These are phyloP conservation scores for Auxenochlorella pyrenoidosa DNA, from an alignment of 139 green algal genomes.

Conservation along the genomic window DNA sequence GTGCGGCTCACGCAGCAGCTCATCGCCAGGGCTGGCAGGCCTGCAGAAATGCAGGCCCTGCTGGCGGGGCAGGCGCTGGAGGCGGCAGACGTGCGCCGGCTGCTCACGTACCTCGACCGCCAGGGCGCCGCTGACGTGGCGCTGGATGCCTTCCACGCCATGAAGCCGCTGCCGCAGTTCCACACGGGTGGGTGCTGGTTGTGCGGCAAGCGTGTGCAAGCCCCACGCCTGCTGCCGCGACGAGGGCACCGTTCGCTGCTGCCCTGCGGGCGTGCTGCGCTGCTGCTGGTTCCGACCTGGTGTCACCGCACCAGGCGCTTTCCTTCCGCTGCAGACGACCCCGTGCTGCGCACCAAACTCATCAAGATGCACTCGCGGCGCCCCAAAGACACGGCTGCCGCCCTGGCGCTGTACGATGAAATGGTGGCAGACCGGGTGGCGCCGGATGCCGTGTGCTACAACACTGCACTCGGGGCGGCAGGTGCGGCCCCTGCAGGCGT, in stretches of 20 bases:
- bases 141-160: slow-evolving; percentile 17
- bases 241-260: no score
- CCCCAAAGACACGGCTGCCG: neutral
- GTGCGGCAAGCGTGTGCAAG: no score
- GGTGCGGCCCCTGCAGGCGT: neutral
- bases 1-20: slow-evolving; percentile 35
- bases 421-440: slow-evolving; percentile 38
- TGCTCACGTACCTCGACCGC: slow-evolving; percentile 39
- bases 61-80: slow-evolving; percentile 5
- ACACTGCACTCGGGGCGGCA: slow-evolving; percentile 56
- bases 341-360: slow-evolving; percentile 49
- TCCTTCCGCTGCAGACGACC: neutral
- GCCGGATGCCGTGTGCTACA: slow-evolving; percentile 59
- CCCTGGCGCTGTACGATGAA: slow-evolving; percentile 56
- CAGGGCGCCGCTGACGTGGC: slow-evolving; percentile 36
- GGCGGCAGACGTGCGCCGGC: slow-evolving; percentile 1
- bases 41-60: slow-evolving; percentile 1
- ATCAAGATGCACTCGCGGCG: slow-evolving; percentile 51
- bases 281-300: no score
- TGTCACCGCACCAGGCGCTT: no score
- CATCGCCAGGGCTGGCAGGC: neutral
- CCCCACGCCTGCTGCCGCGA: neutral
- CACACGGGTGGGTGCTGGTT: neutral
- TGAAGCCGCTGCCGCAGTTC: neutral
- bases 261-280: no score